Conservation (phyloP, 2,329 filamentous ascomycete genomes). For the Colletotrichum orbiculare region DNA sequence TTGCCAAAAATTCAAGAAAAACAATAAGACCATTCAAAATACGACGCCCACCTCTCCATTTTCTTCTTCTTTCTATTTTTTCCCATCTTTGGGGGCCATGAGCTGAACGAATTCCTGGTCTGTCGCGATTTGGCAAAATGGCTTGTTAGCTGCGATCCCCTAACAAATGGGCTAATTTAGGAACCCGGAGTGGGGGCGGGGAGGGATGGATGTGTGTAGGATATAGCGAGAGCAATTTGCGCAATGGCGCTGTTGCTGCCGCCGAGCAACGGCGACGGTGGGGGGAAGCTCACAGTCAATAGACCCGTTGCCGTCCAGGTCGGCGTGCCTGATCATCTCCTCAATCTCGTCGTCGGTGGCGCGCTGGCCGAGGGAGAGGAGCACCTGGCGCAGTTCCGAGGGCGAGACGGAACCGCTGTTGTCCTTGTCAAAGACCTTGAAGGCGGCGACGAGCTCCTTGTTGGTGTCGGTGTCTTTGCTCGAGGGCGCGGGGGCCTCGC, state of each 20-base stretch:
- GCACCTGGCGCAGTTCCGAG: slow-evolving; percentile 38
- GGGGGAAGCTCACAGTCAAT: slow-evolving; percentile 35
- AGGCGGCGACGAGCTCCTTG: slow-evolving; percentile 37
- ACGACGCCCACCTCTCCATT: not conserved
- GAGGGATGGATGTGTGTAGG: slow-evolving; percentile 2
- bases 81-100: slow-evolving; percentile 37
- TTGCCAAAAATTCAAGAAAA: not conserved
- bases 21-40: not conserved
- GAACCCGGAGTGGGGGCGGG: slow-evolving; percentile 20
- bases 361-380: slow-evolving; percentile 38
- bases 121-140: slow-evolving; percentile 12
- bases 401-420: slow-evolving; percentile 38
- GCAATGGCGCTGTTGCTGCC: too few species aligned
- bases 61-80: slow-evolving; percentile 12
- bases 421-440: slow-evolving; percentile 39
- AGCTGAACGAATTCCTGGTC: slow-evolving; percentile 39
- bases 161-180: slow-evolving; percentile 10
- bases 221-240: slow-evolving; percentile 15
- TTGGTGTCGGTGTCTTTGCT: slow-evolving; percentile 34
- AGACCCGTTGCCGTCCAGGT: slow-evolving; percentile 38
- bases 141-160: slow-evolving; percentile 27
- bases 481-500: slow-evolving; percentile 34
- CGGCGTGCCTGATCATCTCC: slow-evolving; percentile 38
- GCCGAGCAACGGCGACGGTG: not conserved
- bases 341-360: slow-evolving; percentile 39